Evolutionary conservation across 2,329 filamentous ascomycete species (phyloP), one percentile per base, ranked within the genome.

Genomic region (Paraconiothyrium brasiliense): DNA sequence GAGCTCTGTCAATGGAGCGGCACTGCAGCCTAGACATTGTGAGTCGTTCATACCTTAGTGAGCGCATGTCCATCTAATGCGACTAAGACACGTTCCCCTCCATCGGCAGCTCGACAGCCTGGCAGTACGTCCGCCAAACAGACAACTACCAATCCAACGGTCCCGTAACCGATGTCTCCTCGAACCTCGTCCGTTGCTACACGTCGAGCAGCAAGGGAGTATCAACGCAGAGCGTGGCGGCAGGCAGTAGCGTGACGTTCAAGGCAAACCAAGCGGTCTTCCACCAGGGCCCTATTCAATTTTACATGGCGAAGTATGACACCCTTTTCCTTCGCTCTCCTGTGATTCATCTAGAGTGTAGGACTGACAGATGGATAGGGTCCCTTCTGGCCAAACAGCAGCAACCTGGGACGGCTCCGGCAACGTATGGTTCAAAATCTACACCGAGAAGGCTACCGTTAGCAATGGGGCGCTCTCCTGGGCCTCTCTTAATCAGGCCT

Each of bases 341-440:
- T 4, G 37, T 1, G 4, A 39, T 4, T 11, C 7, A 24, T 1
- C 3, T 4, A 6, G 27, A 41, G 13, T 2, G 5, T 7, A n/a
- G 24, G n/a, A n/a, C 22, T 54, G 20, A 39, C n/a, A 30, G 11
- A 4, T 27, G 2, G 1, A n/a, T 4, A 41, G 50, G 60, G 77
- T 73, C 1, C 77, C 77, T 1, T 51, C 58, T 1, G 76, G 73
- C 7, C 58, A 72, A 50, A 72, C 68, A 1, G 70, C 71, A 1
- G 67, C 65, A 0, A 68, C 59, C 4, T 78, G 72, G 70, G 73
- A 77, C 54, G 76, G 75, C 44, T 66, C 66, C 8, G 76, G 76
- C 2, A 62, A 71, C 34, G 76, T 77, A 34, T 79, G 77, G 76
- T 78, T 78, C 62, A 79, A 79, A 63, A 76, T 78, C 32, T 75